Percentiles rank a stretch among this genome's conserved stretches.
phyloP scores from a whole-genome alignment of 371 early-diverging fungal genomes.

The Entomophthora muscae region DNA sequence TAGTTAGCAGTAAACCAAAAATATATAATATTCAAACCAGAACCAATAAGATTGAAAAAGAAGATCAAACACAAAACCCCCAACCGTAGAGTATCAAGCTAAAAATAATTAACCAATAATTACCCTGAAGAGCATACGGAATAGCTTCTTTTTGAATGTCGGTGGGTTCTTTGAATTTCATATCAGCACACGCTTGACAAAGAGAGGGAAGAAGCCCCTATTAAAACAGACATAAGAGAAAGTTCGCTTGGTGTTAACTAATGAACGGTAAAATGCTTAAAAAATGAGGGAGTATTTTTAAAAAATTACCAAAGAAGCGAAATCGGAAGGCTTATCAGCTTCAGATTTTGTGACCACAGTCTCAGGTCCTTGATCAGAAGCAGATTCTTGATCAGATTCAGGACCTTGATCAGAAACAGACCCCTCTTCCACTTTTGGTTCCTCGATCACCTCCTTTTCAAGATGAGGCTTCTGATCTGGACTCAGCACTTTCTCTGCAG shows the following conservation, averaged over 20 bases:
- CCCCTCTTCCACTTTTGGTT: neutral
- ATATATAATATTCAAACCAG: no score
- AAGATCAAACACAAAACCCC: no score
- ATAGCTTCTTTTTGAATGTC: slow-evolving; percentile 84
- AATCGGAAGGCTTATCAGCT: neutral
- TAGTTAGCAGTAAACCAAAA: no score
- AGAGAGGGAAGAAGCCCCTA: slow-evolving; percentile 70
- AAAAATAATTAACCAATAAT: neutral
- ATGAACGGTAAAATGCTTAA: neutral
- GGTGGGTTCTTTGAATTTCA: slow-evolving; percentile 81
- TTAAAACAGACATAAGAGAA: neutral
- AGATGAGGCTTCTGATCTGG: neutral
- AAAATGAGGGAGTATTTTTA: neutral
- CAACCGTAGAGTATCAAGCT: no score
- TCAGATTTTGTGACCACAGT: neutral
- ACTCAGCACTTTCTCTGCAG: neutral
- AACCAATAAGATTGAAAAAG: no score
- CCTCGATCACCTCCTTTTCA: neutral
- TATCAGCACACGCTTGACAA: slow-evolving; percentile 70
- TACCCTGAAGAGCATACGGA: slow-evolving; percentile 68
- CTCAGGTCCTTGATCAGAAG: neutral
- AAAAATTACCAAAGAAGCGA: slow-evolving; percentile 10
- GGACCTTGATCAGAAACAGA: no score
- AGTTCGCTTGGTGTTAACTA: neutral
- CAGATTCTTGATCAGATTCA: neutral